Conservation (phyloP, 768 basidiomycete species). For the Trametes gibbosa region DNA sequence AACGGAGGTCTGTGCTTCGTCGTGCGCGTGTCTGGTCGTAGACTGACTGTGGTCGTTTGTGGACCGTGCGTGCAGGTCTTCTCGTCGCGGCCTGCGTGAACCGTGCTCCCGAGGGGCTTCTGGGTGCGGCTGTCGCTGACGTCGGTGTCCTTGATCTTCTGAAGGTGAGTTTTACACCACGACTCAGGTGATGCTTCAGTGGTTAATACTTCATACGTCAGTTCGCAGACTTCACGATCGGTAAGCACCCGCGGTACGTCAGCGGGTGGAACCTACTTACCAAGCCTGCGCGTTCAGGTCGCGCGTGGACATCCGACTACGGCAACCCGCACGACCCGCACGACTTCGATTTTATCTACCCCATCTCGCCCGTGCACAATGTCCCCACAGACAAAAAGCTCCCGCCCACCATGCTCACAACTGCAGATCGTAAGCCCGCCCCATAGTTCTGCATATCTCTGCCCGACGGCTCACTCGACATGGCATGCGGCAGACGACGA, state of each 20-base stretch:
- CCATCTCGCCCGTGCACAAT: constrained; percentile 79
- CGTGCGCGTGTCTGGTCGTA: neutral
- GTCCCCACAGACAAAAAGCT: constrained; percentile 57
- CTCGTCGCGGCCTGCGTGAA: constrained; percentile 85
- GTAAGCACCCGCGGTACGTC: constrained; percentile 31
- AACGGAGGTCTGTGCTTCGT: constrained; percentile 60
- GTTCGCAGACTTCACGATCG: constrained; percentile 78
- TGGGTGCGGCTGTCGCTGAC: constrained; percentile 78
- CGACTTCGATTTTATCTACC: constrained; percentile 83
- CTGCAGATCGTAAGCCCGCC: constrained; percentile 62
- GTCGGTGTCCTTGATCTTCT: constrained; percentile 81
- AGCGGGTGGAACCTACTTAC: neutral
- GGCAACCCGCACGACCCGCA: constrained; percentile 71
- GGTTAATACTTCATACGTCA: constrained; percentile 26
- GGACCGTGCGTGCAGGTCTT: constrained; percentile 45
- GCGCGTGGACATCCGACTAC: constrained; percentile 78
- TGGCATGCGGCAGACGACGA: constrained; percentile 58
- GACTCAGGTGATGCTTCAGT: neutral
- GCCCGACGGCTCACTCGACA: neutral
- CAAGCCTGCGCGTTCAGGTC: constrained; percentile 39
- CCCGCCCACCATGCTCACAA: constrained; percentile 73
- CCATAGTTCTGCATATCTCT: neutral
- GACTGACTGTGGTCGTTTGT: neutral
- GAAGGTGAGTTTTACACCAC: constrained; percentile 44
- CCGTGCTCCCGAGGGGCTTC: constrained; percentile 69